Base-by-base conservation (phyloP, 345 rosid species). In the Arabidopsis suecica region DNA sequence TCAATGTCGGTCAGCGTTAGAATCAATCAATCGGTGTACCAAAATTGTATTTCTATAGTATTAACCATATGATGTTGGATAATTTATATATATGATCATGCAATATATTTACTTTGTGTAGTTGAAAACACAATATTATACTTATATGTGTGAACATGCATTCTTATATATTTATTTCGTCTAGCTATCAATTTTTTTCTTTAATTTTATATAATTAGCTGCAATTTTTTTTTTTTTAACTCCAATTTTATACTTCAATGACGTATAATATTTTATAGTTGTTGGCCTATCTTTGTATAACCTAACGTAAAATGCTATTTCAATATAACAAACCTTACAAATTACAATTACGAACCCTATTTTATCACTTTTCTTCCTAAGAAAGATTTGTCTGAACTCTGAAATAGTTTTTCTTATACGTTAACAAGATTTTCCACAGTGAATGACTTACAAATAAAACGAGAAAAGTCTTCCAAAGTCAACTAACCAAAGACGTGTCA, bases 391-490 rank as follows among this genome's bases (percentile, higher is more conserved):
- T 54, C 36, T 2, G 9, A 5, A 53, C 16, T 54, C 36, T 2
- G 9, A 5, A 53, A 54, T 13, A 54, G 67, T 62, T 42, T 62
- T 23, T 42, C 67, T 59, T 40, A 12, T 59, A 71, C 74, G 74
- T 13, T 22, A 59, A 34, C 47, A 48, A 60, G 7, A 22, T 14
- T 71, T 28, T 59, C 75, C 20, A 60, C 60, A 49, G 32, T 49
- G 60, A 60, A 36, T 53, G 41, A 34, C 25, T 34, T 3, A 48
- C 42, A 41, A 11, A 53, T 8, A 55, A 55, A 12, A 18, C n/a
- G 3, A n/a, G 49, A 74, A 65, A 57, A 47, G 50, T 65, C 66
- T n/a, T 28, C 30, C 30, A 14, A 58, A 74, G 61, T 75, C 67
- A 75, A 75, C 67, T 49, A 38, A 25, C 13, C 13, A 48, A 30